Percentiles rank a stretch among this genome's conserved stretches.
Conservation (phyloP, 768 basidiomycete species). For the Rhizopogon vinicolor region DNA sequence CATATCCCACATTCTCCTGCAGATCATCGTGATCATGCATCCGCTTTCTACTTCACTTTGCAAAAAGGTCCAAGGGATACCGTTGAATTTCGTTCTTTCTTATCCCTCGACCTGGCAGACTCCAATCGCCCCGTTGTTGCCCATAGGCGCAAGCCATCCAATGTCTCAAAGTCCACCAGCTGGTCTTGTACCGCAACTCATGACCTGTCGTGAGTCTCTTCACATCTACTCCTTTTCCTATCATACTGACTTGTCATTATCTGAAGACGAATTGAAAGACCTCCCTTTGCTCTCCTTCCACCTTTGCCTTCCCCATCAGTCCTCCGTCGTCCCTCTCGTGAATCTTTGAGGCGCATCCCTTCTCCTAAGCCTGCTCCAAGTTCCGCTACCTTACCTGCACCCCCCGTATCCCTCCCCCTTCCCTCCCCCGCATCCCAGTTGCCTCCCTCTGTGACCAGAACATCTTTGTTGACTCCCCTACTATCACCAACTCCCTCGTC, state of each 20-base stretch:
- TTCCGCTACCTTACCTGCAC: conserved; percentile 44
- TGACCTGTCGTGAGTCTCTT: conserved; percentile 10
- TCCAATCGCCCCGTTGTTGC: conserved; percentile 37
- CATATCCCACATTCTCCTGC: too few species aligned
- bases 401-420: conserved; percentile 5
- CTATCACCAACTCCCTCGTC: conserved; percentile 10
- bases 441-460: conserved; percentile 6
- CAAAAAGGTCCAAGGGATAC: conserved; percentile 35
- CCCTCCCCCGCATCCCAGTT: not conserved
- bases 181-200: conserved; percentile 18
- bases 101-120: conserved; percentile 66
- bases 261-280: conserved; percentile 23
- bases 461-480: conserved; percentile 17
- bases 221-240: conserved; percentile 3
- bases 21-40: conserved; percentile 16
- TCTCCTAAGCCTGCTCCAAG: conserved; percentile 55
- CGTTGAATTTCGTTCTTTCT: conserved; percentile 50
- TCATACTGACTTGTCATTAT: conserved; percentile 1
- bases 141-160: conserved; percentile 29
- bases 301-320: conserved; percentile 4
- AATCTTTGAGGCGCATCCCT: conserved; percentile 46
- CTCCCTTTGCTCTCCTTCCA: conserved; percentile 5
- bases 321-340: conserved; percentile 31
- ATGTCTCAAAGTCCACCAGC: conserved; percentile 24
- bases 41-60: conserved; percentile 46